Percentiles rank a stretch among this genome's conserved stretches.
Conservation (phyloP, 2,329 filamentous ascomycete genomes). For the Neurospora crassa region DNA sequence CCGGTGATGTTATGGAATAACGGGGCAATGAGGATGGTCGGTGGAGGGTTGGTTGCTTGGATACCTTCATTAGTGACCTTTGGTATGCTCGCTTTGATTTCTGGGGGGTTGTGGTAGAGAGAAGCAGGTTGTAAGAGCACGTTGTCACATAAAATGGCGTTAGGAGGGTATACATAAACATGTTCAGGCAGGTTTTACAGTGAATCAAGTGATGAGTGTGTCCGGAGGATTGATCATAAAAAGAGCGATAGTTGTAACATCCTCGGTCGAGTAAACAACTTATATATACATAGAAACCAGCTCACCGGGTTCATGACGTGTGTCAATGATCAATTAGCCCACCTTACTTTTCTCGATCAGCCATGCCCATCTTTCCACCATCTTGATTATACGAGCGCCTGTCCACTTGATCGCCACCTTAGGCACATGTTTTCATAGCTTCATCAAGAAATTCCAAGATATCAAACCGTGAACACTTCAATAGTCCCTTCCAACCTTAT, state of each 20-base stretch:
- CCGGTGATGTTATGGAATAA: conserved; percentile 27
- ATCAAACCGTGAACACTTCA: no score
- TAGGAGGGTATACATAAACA: not conserved
- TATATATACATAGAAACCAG: not conserved
- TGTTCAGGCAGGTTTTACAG: not conserved
- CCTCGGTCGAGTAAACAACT: not conserved
- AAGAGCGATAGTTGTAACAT: not conserved
- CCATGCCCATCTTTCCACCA: not conserved
- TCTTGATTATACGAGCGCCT: not conserved
- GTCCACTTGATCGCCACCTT: no score
- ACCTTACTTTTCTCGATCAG: not conserved
- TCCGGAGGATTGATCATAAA: not conserved
- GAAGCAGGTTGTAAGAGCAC: not conserved
- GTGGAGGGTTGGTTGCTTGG: conserved; percentile 5
- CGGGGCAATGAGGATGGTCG: not conserved
- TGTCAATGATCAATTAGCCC: not conserved
- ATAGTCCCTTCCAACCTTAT: no score
- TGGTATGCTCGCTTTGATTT: conserved; percentile 5
- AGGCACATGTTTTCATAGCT: no score
- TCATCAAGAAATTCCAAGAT: no score
- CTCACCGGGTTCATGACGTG: not conserved
- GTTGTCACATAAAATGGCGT: not conserved
- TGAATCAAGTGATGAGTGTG: not conserved
- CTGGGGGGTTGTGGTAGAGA: not conserved
- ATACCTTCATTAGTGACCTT: conserved; percentile 4